Conservation (phyloP, 2,329 filamentous ascomycete species). For the Colletotrichum kahawae region DNA sequence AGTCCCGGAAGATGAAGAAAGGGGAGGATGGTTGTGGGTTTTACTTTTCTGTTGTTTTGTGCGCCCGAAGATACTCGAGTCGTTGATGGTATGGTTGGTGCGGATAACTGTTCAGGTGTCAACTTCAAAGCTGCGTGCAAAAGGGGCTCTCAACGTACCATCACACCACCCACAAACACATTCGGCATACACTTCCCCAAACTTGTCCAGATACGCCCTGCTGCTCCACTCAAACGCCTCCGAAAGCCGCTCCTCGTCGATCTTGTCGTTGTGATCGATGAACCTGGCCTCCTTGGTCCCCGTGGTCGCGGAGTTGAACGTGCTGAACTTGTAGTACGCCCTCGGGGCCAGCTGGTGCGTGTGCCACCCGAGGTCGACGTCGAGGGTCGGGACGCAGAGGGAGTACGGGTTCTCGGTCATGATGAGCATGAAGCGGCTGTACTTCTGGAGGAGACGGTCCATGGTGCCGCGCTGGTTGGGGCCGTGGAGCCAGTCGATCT, state of each 20-base stretch:
- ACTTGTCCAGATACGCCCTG: conserved; percentile 70
- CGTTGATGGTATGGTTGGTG: conserved; percentile 54
- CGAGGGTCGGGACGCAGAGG: conserved; percentile 72
- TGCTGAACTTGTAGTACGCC: conserved; percentile 66
- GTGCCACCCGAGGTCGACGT: conserved; percentile 80
- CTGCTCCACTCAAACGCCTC: conserved; percentile 75
- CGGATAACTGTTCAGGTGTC: conserved; percentile 50
- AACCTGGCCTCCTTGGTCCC: conserved; percentile 53
- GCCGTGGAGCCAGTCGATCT: conserved; percentile 79
- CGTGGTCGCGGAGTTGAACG: conserved; percentile 23
- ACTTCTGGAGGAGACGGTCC: conserved; percentile 67
- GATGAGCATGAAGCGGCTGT: conserved; percentile 66
- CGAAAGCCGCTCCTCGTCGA: conserved; percentile 70
- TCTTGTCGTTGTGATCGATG: conserved; percentile 85
- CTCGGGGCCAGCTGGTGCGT: conserved; percentile 75
- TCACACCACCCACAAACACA: conserved; percentile 90
- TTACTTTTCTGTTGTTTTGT: conserved; percentile 47
- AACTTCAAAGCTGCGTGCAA: not conserved
- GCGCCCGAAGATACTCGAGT: conserved; percentile 49
- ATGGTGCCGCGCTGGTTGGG: conserved; percentile 69
- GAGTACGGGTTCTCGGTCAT: conserved; percentile 52
- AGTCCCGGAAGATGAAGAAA: not conserved
- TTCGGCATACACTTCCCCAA: conserved; percentile 71
- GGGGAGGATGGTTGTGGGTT: not conserved
- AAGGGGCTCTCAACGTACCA: conserved; percentile 31